These are phyloP conservation scores for Willaertia magna DNA, from an alignment of 208 protist genomes.

Conservation along the genomic window DNA sequence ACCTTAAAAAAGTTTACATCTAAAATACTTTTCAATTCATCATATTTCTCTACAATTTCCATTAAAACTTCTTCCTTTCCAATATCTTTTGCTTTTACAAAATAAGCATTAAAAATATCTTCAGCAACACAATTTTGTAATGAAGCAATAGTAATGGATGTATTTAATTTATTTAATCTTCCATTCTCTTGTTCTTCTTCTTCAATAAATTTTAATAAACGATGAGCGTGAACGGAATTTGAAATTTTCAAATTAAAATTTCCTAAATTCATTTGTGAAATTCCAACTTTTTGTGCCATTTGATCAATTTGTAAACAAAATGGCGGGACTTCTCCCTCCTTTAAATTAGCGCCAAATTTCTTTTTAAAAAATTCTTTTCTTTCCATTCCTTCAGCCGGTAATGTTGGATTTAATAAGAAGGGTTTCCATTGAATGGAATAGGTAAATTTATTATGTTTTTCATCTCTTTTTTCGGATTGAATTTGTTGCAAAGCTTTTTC, in stretches of 20 bases:
- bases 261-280: neutral
- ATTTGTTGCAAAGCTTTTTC: neutral
- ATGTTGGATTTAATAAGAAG: neutral
- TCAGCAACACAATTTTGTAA: neutral
- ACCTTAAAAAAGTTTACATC: neutral
- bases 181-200: no score
- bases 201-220: neutral
- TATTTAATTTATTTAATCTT: neutral
- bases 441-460: no score
- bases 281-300: neutral
- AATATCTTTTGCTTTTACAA: neutral
- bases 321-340: neutral
- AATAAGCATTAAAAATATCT: neutral
- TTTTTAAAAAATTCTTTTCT: neutral
- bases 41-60: neutral
- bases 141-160: no score
- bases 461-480: neutral
- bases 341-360: neutral
- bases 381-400: neutral
- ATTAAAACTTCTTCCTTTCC: neutral
- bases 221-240: neutral
- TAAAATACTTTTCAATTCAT: neutral
- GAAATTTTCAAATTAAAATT: neutral
- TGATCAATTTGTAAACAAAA: neutral
- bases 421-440: neutral